Evolutionary conservation across 257 asterid species (phyloP).

Genomic region (Solanum phureja): DNA sequence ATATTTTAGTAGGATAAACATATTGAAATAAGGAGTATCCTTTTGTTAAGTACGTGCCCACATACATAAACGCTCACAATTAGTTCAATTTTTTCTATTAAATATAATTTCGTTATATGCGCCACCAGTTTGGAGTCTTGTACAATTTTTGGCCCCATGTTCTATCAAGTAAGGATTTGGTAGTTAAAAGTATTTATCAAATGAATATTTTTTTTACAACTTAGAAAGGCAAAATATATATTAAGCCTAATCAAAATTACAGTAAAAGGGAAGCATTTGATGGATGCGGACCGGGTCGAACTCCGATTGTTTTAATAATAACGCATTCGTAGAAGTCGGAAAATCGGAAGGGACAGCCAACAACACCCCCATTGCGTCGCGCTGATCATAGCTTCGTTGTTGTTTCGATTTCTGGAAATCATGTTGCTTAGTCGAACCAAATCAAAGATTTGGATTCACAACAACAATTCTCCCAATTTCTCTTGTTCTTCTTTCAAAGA

Average conservation of each 20-base stretch:
- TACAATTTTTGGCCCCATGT: background rate
- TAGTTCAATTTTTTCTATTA: background rate
- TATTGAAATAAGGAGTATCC: background rate
- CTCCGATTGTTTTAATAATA: background rate
- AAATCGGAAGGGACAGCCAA: background rate
- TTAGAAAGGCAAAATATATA: background rate
- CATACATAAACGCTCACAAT: background rate
- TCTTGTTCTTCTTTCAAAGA: constrained; percentile 81
- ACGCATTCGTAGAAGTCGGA: background rate
- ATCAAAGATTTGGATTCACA: constrained; percentile 40
- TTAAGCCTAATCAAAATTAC: background rate
- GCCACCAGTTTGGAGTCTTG: background rate
- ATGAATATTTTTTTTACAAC: background rate
- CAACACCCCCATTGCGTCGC: background rate
- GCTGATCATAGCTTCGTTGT: background rate
- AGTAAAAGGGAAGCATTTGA: background rate
- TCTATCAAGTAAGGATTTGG: background rate
- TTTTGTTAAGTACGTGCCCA: background rate
- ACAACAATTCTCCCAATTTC: constrained; percentile 36
- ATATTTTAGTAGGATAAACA: too few relatives aligned
- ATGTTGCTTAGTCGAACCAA: constrained; percentile 78
- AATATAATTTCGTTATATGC: background rate
- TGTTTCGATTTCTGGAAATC: constrained; percentile 3
- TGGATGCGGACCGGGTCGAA: background rate
- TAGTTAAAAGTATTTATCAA: background rate